Percentiles rank a stretch among this genome's conserved stretches.
These are phyloP conservation scores for Fraxinus sp. DNA, from an alignment of 305 asterid species.

Conservation along the genomic window DNA sequence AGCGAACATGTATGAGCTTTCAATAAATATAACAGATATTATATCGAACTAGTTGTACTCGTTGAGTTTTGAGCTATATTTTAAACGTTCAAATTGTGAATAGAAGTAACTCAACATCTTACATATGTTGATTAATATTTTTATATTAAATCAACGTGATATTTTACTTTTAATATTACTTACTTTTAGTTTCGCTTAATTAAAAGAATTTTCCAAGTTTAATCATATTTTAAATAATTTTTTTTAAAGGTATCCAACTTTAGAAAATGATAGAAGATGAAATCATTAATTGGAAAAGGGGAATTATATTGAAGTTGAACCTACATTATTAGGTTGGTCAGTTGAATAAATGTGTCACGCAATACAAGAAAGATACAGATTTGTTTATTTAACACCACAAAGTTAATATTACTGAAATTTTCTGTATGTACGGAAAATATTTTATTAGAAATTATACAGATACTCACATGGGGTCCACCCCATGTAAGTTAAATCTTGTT, in stretches of 20 bases:
- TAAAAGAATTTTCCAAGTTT: no score
- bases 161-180: not conserved
- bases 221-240: not conserved
- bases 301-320: not conserved
- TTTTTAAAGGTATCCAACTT: not conserved
- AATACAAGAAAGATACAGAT: not conserved
- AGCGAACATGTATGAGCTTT: not conserved
- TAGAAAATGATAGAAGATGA: not conserved
- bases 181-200: not conserved
- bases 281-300: not conserved
- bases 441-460: no score
- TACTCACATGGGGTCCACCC: no score
- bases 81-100: not conserved
- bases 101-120: no score
- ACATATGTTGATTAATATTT: not conserved
- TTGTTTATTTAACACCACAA: not conserved
- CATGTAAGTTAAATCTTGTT: no score
- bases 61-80: not conserved
- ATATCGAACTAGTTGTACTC: not conserved
- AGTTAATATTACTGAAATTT: not conserved
- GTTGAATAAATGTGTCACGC: not conserved
- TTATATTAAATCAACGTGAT: not conserved
- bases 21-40: not conserved
- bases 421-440: no score
- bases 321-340: not conserved